Evolutionary conservation across 768 basidiomycete genomes (phyloP), one percentile per base, ranked within the genome.

Genomic region (Rhizopogon vulgaris): DNA sequence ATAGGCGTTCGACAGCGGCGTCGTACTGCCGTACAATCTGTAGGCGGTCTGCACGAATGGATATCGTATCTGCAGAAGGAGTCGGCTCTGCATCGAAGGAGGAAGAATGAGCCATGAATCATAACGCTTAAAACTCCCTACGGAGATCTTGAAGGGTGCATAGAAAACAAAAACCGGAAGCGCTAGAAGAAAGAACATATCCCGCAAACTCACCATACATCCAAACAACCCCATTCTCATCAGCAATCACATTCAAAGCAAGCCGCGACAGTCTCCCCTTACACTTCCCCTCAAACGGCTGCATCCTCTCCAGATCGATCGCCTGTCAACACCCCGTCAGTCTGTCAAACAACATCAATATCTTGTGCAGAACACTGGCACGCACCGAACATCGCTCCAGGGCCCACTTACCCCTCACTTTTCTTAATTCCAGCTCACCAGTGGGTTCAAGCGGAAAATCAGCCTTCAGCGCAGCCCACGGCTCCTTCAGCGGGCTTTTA

Each of bases 401-500:
- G 4, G 51, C 53, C 66, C 66, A 67, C 14, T 51, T 69, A 0
- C 45, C 43, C 6, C 27, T 48, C 22, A 67, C 56, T 0, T 41
- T 62, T 0, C 32, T 38, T 4, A 67, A 56, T 2, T 49, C 37
- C 3, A 67, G 50, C 12, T 56, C 45, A 1, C 66, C 66, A 1
- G 54, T 46, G 9, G 28, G 53, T 3, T 65, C 67, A 41, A 67
- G 52, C 2, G 59, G 56, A 36, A 67, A 58, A 36, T 67, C 66
- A 1, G 52, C 59, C 6, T 65, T 59, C 18, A 67, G 56, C 34
- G 63, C 62, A 40, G 60, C 58, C 28, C 66, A 42, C 4, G 56
- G 59, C 56, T 63, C 63, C 3, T 63, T 49, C 30, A 63, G 61
- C 17, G 67, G 63, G 24, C 52, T 60, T n/a, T 67, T 65, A 15